Base-by-base conservation (phyloP, 495 filamentous ascomycete genomes). In the Daldinia decipiens region DNA sequence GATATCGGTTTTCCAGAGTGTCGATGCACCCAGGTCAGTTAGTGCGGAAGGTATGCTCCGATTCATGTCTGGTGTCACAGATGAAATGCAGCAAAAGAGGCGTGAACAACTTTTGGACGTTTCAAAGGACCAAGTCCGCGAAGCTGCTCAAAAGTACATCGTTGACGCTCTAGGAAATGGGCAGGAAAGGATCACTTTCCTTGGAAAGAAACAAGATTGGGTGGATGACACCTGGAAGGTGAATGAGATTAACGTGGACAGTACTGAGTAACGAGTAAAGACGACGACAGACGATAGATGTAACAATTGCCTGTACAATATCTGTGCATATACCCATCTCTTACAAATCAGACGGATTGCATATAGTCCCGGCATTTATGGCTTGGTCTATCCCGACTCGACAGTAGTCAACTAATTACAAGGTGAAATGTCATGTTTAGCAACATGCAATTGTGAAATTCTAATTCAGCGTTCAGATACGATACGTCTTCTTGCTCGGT, bases 21-120 rank as follows among this genome's bases (percentile, higher is more conserved):
- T 98, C n/a, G 95, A 99, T 81, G 94, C 94, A 2, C 95, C 95
- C 2, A 82, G 90, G 62, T 90, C 90, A 59, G 93, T 98, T n/a
- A 93, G 89, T 75, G 84, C 91, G 36, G 95, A 98, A 69, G 95
- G 95, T 29, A 89, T 96, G 87, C 83, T 85, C 38, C 87, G 90
- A 65, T 99, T 99, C 80, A 81, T 95, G 79, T 91, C 88, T 65
- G 92, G 93, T 21, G 86, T 99, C 55, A 91, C 90, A 32, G 88
- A 94, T 57, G 92, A 93, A 65, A 97, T 98, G 95, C 88, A 90
- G 70, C 94, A 98, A 77, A 86, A 82, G 70, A 89, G 92, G 76
- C 87, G 96, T 76, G 92, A 97, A 75, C 89, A 92, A 67, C 85
- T 98, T 43, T 84, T 99, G 15, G 94, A 97, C 78, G 94, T 98